Conservation (phyloP, 2,329 filamentous ascomycete genomes). For the Trichophyton simii region DNA sequence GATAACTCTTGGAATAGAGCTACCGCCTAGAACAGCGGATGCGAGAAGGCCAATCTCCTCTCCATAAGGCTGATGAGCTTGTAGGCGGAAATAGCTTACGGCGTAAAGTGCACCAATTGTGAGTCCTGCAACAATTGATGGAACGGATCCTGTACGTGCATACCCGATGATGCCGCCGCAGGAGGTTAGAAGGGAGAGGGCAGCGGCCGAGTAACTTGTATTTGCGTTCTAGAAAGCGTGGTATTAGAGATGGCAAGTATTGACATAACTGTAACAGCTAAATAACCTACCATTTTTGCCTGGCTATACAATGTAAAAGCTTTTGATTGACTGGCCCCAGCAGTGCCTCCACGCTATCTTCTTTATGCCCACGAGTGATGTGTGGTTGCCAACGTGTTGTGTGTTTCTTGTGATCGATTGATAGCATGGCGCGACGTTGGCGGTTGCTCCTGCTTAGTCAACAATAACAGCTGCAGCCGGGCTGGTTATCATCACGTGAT, state of each 20-base stretch:
- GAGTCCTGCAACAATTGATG: constrained; percentile 72
- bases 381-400: no score
- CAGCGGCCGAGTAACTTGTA: constrained; percentile 51
- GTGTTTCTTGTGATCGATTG: no score
- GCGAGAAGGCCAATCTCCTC: constrained; percentile 81
- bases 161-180: constrained; percentile 81
- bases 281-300: background rate
- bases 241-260: background rate
- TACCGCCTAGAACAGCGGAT: constrained; percentile 69
- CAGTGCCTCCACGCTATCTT: no score
- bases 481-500: background rate
- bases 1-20: constrained; percentile 75
- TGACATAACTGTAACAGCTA: background rate
- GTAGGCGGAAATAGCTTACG: constrained; percentile 68
- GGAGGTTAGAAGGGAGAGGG: constrained; percentile 71
- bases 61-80: constrained; percentile 64
- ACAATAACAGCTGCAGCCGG: no score
- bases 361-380: no score
- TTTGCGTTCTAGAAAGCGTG: constrained; percentile 7
- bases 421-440: background rate
- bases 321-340: background rate
- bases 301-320: background rate
- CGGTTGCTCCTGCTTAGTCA: background rate
- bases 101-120: constrained; percentile 69
- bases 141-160: constrained; percentile 68